phyloP scores from a whole-genome alignment of 257 asterid genomes.

The Plantago ovata region DNA sequence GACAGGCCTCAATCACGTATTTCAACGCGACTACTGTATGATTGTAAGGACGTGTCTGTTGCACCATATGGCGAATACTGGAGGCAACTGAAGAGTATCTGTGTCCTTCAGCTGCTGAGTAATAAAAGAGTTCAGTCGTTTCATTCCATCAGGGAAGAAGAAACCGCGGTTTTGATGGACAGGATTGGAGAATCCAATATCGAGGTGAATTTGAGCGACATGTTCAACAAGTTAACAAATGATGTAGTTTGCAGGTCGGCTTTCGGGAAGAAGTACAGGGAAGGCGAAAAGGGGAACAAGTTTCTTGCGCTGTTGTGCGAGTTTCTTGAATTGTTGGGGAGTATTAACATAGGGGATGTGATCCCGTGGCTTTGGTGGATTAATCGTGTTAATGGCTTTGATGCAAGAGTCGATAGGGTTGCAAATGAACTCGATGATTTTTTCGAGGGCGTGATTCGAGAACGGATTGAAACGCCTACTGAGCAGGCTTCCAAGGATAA shows the following conservation, averaged over 20 bases:
- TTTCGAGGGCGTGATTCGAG: constrained; percentile 29
- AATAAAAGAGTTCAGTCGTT: constrained; percentile 36
- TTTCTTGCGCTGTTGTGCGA: constrained; percentile 14
- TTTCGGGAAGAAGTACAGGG: constrained; percentile 31
- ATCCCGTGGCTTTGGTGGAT: constrained; percentile 32
- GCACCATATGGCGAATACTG: constrained; percentile 48
- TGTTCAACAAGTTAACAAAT: constrained; percentile 19
- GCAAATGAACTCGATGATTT: constrained; percentile 22
- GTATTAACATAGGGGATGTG: constrained; percentile 17
- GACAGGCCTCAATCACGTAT: constrained; percentile 21
- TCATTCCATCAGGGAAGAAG: constrained; percentile 29
- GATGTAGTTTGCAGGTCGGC: constrained; percentile 36
- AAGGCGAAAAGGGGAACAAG: constrained; percentile 19
- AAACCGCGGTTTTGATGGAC: constrained; percentile 26
- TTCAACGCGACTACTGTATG: constrained; percentile 19
- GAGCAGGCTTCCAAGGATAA: background rate
- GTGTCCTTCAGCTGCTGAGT: constrained; percentile 40
- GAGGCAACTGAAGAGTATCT: constrained; percentile 37
- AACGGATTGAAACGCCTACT: constrained; percentile 3
- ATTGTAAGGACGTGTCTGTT: constrained; percentile 24
- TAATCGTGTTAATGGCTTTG: constrained; percentile 32
- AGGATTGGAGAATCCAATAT: constrained; percentile 9
- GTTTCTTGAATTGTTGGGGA: constrained; percentile 28
- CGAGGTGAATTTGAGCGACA: constrained; percentile 25
- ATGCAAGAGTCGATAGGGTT: constrained; percentile 22